These are phyloP conservation scores for Tylopilus sp. DNA, from an alignment of 1,284 basidiomycete genomes.

Conservation along the genomic window DNA sequence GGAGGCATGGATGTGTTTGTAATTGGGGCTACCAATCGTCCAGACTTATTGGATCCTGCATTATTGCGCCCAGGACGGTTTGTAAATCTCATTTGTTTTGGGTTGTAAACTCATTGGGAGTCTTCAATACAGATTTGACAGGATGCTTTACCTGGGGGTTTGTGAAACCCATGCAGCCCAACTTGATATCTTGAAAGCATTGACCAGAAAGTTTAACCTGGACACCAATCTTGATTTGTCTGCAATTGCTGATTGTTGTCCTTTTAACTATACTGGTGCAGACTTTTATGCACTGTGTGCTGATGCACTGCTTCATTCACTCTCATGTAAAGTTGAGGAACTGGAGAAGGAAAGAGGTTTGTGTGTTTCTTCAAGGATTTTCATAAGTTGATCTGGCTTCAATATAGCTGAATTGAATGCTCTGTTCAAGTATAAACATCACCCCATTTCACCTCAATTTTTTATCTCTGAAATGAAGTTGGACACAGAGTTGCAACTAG, in stretches of 20 bases:
- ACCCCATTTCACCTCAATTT: slow-evolving; percentile 91
- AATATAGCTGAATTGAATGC: slow-evolving; percentile 63
- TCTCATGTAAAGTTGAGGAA: slow-evolving; percentile 88
- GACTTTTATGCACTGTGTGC: slow-evolving; percentile 99
- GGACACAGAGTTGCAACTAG: slow-evolving; percentile 79
- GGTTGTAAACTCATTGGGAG: neutral
- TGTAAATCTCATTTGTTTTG: slow-evolving; percentile 28
- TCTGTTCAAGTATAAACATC: slow-evolving; percentile 59
- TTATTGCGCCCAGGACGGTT: slow-evolving; percentile 92
- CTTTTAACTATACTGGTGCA: slow-evolving; percentile 96
- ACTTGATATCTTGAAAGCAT: slow-evolving; percentile 87
- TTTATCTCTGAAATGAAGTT: slow-evolving; percentile 91
- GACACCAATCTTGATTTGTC: slow-evolving; percentile 77
- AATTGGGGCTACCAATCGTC: slow-evolving; percentile 97
- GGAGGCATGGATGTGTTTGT: slow-evolving; percentile 87
- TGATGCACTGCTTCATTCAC: slow-evolving; percentile 96
- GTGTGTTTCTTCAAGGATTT: slow-evolving; percentile 1
- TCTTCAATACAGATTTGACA: slow-evolving; percentile 82
- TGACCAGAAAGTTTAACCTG: slow-evolving; percentile 94
- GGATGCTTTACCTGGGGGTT: slow-evolving; percentile 97
- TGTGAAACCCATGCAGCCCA: slow-evolving; percentile 91
- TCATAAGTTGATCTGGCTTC: neutral
- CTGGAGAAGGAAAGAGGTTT: slow-evolving; percentile 81
- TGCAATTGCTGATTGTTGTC: slow-evolving; percentile 80
- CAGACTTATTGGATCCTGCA: slow-evolving; percentile 95